Percentiles rank a stretch among this genome's conserved stretches.
Evolutionary conservation across 495 filamentous ascomycete genomes (phyloP).

Genomic region (Aspergillus avenaceus): DNA sequence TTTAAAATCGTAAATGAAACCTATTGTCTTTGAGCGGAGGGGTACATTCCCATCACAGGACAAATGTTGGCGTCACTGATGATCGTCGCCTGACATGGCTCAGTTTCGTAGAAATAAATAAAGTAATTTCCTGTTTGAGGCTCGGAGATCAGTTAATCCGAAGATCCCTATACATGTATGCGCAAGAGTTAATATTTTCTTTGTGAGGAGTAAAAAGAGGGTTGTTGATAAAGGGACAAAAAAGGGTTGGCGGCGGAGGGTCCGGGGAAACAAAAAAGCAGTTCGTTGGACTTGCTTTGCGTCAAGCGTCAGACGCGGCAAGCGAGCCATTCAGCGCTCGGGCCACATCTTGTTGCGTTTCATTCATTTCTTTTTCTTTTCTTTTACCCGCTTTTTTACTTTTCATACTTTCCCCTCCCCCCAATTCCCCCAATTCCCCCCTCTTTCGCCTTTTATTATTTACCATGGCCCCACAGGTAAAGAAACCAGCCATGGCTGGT

Average conservation of each 20-base stretch:
- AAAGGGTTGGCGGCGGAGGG: constrained; percentile 15
- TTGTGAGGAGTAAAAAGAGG: constrained; percentile 6
- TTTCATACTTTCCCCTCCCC: too few relatives aligned
- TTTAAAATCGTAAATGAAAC: not conserved
- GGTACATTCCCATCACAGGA: constrained; percentile 20
- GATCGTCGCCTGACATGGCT: constrained; percentile 15
- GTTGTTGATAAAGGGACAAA: not conserved
- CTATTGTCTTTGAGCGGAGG: constrained; percentile 9
- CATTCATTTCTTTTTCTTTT: not conserved
- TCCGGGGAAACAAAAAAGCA: constrained; percentile 20
- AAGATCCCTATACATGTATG: too few relatives aligned
- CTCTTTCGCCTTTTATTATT: too few relatives aligned
- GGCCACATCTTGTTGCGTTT: constrained; percentile 46
- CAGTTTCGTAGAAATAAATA: too few relatives aligned
- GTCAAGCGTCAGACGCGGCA: constrained; percentile 25
- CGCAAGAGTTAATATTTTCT: too few relatives aligned
- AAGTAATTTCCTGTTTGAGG: too few relatives aligned
- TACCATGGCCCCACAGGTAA: too few relatives aligned
- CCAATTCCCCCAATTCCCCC: too few relatives aligned
- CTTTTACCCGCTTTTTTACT: not conserved
- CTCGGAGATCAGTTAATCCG: too few relatives aligned
- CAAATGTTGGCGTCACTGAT: constrained; percentile 11
- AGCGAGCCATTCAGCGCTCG: constrained; percentile 34
- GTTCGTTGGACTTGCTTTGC: constrained; percentile 14
- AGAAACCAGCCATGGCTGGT: constrained; percentile 16